Base-by-base conservation (phyloP, 345 rosid genomes). In the Mercurialis annua region DNA sequence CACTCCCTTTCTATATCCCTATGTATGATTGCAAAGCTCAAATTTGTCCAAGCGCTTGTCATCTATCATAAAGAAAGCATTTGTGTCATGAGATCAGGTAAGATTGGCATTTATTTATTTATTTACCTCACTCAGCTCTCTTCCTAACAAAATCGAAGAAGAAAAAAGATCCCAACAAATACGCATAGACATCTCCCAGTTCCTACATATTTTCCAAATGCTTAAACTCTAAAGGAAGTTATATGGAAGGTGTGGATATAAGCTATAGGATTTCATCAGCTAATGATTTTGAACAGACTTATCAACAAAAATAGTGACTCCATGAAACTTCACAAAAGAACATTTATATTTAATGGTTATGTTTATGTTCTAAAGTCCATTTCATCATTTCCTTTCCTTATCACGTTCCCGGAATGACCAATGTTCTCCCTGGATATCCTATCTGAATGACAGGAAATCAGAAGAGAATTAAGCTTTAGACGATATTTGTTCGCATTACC, bases 11-110 rank as follows among this genome's bases (percentile, higher is more conserved):
- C 92, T 86, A 85, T 84, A 85, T 82, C 84, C 83, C 92, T 87
- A 92, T 72, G 90, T 81, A 89, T 82, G 88, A 86, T 86, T 82
- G 88, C 97, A 90, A 89, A 84, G 95, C 95, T 86, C 89, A 83
- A 68, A 84, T 85, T 81, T 81, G 80, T 78, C 96, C 95, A 87
- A 87, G 91, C 90, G 89, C 91, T 90, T 88, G 92, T 77, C 90
- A 92, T 92, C 92, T 89, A 89, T 84, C 90, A 90, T 86, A 82
- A 84, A 90, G 83, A 88, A 92, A 90, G 92, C 89, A 92, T 84
- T 68, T 57, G 83, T 83, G 90, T 92, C 92, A 90, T 82, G 82
- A 82, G 73, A 86, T 81, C 84, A 80, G 78, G 84, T 84, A 85
- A 81, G 64, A 73, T 72, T 73, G 67, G 82, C 76, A 86, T 78